A percentile compares a stretch with the other conserved stretches of the same genome.
phyloP scores from a whole-genome alignment of 139 green algal genomes.

The Chlamydomonas sp. region DNA sequence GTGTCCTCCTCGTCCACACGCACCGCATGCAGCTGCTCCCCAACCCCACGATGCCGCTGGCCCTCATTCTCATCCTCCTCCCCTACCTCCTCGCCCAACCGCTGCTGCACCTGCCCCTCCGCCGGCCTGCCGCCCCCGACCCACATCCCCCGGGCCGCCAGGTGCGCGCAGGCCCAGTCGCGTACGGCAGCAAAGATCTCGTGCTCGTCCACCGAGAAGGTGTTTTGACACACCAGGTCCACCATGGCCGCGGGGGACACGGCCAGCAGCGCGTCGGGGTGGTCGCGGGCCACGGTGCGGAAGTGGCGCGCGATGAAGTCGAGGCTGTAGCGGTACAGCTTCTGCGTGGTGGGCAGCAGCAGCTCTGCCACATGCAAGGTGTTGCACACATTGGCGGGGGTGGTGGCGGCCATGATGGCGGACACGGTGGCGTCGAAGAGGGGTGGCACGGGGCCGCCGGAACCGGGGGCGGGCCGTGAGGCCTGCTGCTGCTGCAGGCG shows the following conservation, averaged over 20 bases:
- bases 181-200: slow-evolving; percentile 50
- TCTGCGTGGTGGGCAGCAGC: slow-evolving; percentile 53
- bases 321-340: slow-evolving; percentile 57
- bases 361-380: slow-evolving; percentile 48
- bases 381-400: slow-evolving; percentile 17
- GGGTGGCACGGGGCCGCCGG: background rate
- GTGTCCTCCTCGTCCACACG: no score
- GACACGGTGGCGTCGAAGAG: slow-evolving; percentile 14
- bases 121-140: background rate
- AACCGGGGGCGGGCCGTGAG: background rate
- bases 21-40: no score
- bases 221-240: slow-evolving; percentile 43
- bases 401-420: slow-evolving; percentile 14
- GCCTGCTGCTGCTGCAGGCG: slow-evolving; percentile 16
- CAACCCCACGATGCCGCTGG: no score
- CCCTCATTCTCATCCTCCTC: no score
- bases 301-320: slow-evolving; percentile 54
- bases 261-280: background rate
- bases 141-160: background rate
- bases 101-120: background rate
- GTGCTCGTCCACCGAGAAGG: slow-evolving; percentile 51
- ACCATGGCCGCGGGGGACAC: slow-evolving; percentile 26
- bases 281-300: slow-evolving; percentile 12
- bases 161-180: slow-evolving; percentile 38
- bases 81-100: background rate